Evolutionary conservation across 2,329 filamentous ascomycete species (phyloP).

Genomic region (Periconia sp.): DNA sequence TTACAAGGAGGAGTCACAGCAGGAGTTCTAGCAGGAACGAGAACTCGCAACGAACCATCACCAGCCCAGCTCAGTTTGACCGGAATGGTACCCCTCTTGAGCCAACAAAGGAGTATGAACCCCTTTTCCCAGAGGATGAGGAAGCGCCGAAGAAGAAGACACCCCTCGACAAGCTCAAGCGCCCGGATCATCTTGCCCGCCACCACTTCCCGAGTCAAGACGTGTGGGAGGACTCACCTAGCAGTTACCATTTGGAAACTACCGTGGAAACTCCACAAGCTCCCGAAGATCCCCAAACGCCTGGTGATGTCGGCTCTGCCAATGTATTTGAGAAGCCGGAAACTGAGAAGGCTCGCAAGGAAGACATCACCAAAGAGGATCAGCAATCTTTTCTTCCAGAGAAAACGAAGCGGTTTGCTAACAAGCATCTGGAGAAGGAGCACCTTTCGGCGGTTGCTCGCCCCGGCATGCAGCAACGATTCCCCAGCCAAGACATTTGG

Average conservation of each 20-base stretch:
- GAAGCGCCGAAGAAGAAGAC: conserved; percentile 64
- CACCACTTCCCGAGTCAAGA: conserved; percentile 90
- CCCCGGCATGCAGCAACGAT: conserved; percentile 69
- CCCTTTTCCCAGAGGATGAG: conserved; percentile 80
- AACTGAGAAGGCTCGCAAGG: conserved; percentile 57
- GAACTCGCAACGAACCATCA: conserved; percentile 54
- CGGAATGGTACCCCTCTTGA: conserved; percentile 73
- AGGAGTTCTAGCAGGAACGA: conserved; percentile 59
- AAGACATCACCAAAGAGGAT: conserved; percentile 50
- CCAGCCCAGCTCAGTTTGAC: conserved; percentile 53
- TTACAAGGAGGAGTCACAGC: conserved; percentile 60
- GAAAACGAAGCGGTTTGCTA: conserved; percentile 63
- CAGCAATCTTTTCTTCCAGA: conserved; percentile 52
- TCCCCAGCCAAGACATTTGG: conserved; percentile 93
- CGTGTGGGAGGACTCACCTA: conserved; percentile 95
- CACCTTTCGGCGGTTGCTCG: conserved; percentile 54
- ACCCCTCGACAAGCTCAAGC: conserved; percentile 64
- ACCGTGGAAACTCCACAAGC: conserved; percentile 84
- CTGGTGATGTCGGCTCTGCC: conserved; percentile 44
- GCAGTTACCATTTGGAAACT: conserved; percentile 76
- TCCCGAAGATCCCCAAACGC: conserved; percentile 52
- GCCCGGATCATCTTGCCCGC: conserved; percentile 56
- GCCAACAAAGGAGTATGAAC: conserved; percentile 93
- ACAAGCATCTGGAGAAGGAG: conserved; percentile 61
- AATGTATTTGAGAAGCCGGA: conserved; percentile 54